Evolutionary conservation across 2,329 filamentous ascomycete species (phyloP), one percentile per base, ranked within the genome.

Genomic region (Ceratocystis albifundus): DNA sequence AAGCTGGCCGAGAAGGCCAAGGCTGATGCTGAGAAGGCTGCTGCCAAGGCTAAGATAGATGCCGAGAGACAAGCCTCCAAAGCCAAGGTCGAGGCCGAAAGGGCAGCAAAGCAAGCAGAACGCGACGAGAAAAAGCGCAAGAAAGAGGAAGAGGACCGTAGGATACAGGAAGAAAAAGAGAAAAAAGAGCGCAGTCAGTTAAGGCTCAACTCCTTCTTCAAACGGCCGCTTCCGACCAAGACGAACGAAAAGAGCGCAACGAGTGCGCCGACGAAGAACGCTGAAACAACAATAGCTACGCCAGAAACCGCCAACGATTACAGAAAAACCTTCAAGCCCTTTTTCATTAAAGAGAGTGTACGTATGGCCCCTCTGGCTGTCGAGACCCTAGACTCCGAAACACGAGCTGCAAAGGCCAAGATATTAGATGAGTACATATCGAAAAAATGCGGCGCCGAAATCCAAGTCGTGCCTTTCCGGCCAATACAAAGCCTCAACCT

Each of bases 301-400:
- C 3, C n/a, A 36, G 61, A 62, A 46, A 28, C 66, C 2, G 66
- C 70, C 20, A 80, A 82, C 0, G 80, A 84, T 57, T 92, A 90
- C 70, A 78, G 88, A 20, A 85, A 84, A 70, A 78, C 81, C 45
- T 97, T 97, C 72, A 82, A 90, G 41, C 86, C 89, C 0, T 97
- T 96, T 74, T 92, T 88, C 69, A 72, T 94, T 59, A 88, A 90
- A 67, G 80, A 85, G 2, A 82, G 90, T 71, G 88, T 90, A 1
- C 82, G 76, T n/a, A 71, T 96, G 65, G 90, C 91, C 0, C 79
- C 81, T 0, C 76, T 79, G 62, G 78, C 77, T 1, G 20, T n/a
- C 5, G 84, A 84, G 32, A 74, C 79, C 48, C 79, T 86, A 73
- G 85, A 89, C 69, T 73, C 80, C 0, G 78, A 84, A 68, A 81